These are phyloP conservation scores for Drechslerella stenobrocha DNA, from an alignment of 2,329 filamentous ascomycete species.

Conservation along the genomic window DNA sequence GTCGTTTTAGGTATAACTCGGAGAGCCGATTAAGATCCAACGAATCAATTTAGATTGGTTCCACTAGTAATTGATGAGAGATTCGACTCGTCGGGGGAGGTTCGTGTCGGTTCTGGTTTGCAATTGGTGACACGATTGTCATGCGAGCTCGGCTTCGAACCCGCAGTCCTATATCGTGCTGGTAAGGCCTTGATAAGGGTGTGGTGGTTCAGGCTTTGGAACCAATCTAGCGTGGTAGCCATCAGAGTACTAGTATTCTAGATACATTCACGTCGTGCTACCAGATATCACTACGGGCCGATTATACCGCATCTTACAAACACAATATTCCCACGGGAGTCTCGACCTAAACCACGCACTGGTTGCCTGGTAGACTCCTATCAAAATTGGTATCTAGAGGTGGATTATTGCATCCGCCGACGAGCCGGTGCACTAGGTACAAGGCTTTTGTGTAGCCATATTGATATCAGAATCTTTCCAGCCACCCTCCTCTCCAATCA, in stretches of 20 bases:
- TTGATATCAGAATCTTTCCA: conserved; percentile 27
- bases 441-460: not conserved
- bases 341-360: too few relatives aligned
- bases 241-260: too few relatives aligned
- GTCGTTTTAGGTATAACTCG: not conserved
- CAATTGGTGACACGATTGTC: too few relatives aligned
- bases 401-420: not conserved
- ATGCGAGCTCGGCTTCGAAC: too few relatives aligned
- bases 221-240: too few relatives aligned
- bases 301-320: not conserved
- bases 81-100: too few relatives aligned
- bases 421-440: not conserved
- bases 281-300: not conserved
- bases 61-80: not conserved
- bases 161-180: too few relatives aligned
- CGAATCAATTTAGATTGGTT: not conserved
- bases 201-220: too few relatives aligned
- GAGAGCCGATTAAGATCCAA: conserved; percentile 4
- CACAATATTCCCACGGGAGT: too few relatives aligned
- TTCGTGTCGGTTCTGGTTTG: conserved; percentile 1
- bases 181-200: too few relatives aligned
- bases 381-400: not conserved
- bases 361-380: too few relatives aligned
- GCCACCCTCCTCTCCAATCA: conserved; percentile 31
- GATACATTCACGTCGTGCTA: too few relatives aligned